A percentile compares a stretch with the other conserved stretches of the same genome.
These are phyloP conservation scores for Coemansia sp. DNA, from an alignment of 192 early-diverging fungal genomes.

Conservation along the genomic window DNA sequence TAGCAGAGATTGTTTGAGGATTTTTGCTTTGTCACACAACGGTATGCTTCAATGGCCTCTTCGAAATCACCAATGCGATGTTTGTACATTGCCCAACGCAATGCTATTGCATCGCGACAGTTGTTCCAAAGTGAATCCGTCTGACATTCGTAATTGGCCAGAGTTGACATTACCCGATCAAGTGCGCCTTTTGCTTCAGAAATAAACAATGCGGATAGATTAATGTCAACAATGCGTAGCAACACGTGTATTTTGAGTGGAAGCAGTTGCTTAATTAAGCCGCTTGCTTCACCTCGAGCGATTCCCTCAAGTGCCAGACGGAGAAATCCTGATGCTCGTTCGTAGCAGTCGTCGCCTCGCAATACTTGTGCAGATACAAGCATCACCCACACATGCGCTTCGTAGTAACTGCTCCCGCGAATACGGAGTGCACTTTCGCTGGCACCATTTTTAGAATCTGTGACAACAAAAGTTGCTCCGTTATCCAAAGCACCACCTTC, in stretches of 20 bases:
- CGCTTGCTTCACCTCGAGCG: constrained; percentile 33
- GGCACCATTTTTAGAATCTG: background rate
- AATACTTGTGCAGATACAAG: constrained; percentile 28
- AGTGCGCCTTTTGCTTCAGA: constrained; percentile 31
- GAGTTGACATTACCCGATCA: constrained; percentile 18
- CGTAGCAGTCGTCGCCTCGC: constrained; percentile 18
- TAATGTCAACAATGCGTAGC: constrained; percentile 24
- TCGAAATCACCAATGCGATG: constrained; percentile 41
- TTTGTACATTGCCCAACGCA: constrained; percentile 50
- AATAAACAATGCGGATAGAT: constrained; percentile 20
- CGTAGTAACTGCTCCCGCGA: constrained; percentile 38
- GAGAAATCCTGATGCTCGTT: constrained; percentile 33
- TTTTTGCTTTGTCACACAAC: constrained; percentile 16
- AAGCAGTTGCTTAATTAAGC: constrained; percentile 11
- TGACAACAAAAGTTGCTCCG: constrained; percentile 18
- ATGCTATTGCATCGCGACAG: constrained; percentile 24
- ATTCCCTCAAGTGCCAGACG: constrained; percentile 38
- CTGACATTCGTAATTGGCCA: constrained; percentile 4
- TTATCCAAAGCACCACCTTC: constrained; percentile 8
- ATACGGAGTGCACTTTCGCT: constrained; percentile 4
- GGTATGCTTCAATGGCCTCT: constrained; percentile 30
- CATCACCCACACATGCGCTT: constrained; percentile 50
- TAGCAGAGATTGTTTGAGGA: constrained; percentile 18
- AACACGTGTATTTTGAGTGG: constrained; percentile 30
- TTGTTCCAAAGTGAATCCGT: constrained; percentile 17